A percentile compares a stretch with the other conserved stretches of the same genome.
Evolutionary conservation across 305 asterid species (phyloP).

Genomic region (Fraxinus latifolia): DNA sequence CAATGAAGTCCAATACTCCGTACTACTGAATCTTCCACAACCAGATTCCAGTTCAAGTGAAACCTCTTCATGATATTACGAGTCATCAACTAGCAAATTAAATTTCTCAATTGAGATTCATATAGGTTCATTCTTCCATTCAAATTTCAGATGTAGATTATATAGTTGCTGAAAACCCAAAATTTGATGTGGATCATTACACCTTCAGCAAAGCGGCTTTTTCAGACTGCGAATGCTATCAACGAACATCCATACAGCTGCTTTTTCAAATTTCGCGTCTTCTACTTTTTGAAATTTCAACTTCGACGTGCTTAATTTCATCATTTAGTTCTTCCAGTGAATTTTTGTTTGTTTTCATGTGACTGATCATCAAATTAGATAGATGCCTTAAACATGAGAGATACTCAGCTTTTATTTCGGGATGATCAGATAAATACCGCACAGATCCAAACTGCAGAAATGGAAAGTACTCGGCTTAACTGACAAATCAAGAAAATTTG

Average conservation of each 20-base stretch:
- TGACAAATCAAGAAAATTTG: background rate
- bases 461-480: background rate
- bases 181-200: background rate
- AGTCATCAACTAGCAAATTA: background rate
- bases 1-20: background rate
- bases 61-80: background rate
- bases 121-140: background rate
- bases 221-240: background rate
- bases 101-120: background rate
- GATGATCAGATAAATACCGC: constrained; percentile 33
- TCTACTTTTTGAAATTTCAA: constrained; percentile 33
- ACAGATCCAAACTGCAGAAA: constrained; percentile 53
- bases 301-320: constrained; percentile 53
- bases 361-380: constrained; percentile 29
- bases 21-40: background rate
- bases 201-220: background rate
- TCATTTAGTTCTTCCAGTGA: constrained; percentile 35
- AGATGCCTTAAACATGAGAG: constrained; percentile 58
- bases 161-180: background rate
- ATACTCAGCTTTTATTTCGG: constrained; percentile 63
- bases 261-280: constrained; percentile 11
- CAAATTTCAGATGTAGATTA: background rate
- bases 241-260: background rate
- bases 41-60: background rate
- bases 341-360: constrained; percentile 24